Conservation (phyloP, 306 rosid genomes). For the Pyrus bretschneideri region DNA sequence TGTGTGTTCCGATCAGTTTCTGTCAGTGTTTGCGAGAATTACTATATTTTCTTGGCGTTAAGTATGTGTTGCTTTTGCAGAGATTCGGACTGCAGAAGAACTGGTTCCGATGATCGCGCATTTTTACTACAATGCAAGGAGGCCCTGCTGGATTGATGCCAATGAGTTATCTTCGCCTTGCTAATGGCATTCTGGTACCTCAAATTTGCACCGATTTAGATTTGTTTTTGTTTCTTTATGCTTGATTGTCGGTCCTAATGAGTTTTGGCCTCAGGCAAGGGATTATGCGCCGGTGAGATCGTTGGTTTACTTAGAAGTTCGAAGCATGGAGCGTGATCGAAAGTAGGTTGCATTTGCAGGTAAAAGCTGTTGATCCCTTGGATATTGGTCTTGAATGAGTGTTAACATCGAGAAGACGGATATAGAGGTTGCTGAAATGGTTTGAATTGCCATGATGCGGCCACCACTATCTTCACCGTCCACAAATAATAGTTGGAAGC, state of each 20-base stretch:
- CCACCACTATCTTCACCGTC: too few species aligned
- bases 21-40: neutral
- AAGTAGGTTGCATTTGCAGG: neutral
- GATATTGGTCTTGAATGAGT: neutral
- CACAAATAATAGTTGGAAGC: too few species aligned
- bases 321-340: neutral
- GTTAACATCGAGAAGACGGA: too few species aligned
- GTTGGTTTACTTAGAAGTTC: neutral
- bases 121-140: constrained; percentile 88
- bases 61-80: constrained; percentile 29
- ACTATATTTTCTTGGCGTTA: neutral
- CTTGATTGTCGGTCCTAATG: neutral
- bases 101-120: constrained; percentile 87
- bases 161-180: constrained; percentile 33
- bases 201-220: neutral
- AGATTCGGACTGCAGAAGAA: constrained; percentile 57
- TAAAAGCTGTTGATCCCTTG: neutral
- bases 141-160: constrained; percentile 78
- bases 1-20: neutral
- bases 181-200: neutral
- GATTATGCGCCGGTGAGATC: neutral
- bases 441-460: too few species aligned
- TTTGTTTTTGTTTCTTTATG: neutral
- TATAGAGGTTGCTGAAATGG: fast-evolving
- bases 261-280: neutral